Percentiles rank a stretch among this genome's conserved stretches.
Conservation (phyloP, 257 asterid species). For the Euphrasia confusa region DNA sequence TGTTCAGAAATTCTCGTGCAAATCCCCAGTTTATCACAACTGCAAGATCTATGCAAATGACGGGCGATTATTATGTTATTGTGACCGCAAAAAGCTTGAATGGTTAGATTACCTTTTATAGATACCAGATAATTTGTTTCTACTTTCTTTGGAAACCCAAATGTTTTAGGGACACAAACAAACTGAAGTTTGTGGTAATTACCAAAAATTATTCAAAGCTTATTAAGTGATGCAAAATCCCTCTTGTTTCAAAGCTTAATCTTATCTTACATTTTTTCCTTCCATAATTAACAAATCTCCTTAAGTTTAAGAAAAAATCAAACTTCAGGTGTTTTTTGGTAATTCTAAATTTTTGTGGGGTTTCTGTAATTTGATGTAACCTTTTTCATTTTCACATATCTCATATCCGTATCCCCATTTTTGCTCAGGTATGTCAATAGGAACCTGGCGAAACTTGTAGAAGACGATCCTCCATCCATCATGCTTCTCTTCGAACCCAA, state of each 20-base stretch:
- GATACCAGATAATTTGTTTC: constrained; percentile 1
- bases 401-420: not conserved
- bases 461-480: constrained; percentile 76
- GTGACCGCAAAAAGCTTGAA: constrained; percentile 89
- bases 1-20: constrained; percentile 92
- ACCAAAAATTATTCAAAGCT: not conserved
- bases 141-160: constrained; percentile 14
- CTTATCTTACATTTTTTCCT: not conserved
- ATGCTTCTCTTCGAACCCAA: constrained; percentile 94
- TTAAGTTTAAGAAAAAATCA: not conserved
- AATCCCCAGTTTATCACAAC: constrained; percentile 94
- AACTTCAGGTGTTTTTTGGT: not conserved
- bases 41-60: constrained; percentile 93
- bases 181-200: not conserved
- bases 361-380: not conserved
- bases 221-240: too few species aligned
- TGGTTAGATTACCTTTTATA: constrained; percentile 48
- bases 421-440: constrained; percentile 68
- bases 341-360: not conserved
- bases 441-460: constrained; percentile 80
- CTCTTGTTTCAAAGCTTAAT: not conserved
- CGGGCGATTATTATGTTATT: constrained; percentile 82
- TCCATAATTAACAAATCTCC: not conserved
- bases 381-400: not conserved
- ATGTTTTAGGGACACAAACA: not conserved